Percentiles rank a stretch among this genome's conserved stretches.
Conservation (phyloP, 257 asterid species). For the Vinca minor region DNA sequence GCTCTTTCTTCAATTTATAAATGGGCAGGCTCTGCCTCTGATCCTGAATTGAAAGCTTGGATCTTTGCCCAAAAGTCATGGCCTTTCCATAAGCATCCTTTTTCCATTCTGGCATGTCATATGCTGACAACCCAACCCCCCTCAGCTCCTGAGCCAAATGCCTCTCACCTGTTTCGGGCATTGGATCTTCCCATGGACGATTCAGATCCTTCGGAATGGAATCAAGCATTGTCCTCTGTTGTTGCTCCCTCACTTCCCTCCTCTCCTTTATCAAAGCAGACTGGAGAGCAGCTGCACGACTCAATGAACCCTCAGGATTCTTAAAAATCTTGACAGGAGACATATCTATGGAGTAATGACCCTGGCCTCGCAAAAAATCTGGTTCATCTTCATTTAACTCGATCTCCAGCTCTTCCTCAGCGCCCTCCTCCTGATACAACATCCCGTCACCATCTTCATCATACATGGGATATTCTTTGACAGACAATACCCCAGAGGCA, state of each 20-base stretch:
- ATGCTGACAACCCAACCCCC: constrained; percentile 94
- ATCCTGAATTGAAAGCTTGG: constrained; percentile 87
- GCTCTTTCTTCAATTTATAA: constrained; percentile 74
- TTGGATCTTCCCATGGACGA: constrained; percentile 98
- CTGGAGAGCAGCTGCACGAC: constrained; percentile 93
- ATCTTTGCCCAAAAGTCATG: constrained; percentile 85
- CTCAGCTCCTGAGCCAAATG: constrained; percentile 93
- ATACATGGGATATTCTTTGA: constrained; percentile 64
- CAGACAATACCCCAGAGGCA: constrained; percentile 76
- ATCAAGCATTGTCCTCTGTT: constrained; percentile 87
- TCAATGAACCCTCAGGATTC: constrained; percentile 89
- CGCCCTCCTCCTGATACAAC: constrained; percentile 87
- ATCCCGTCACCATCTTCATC: constrained; percentile 78
- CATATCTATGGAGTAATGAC: constrained; percentile 68
- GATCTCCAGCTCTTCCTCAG: constrained; percentile 87
- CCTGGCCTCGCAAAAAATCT: constrained; percentile 79
- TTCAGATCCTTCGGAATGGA: constrained; percentile 97
- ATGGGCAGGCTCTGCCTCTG: constrained; percentile 86
- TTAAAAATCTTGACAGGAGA: constrained; percentile 93
- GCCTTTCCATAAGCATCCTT: constrained; percentile 91
- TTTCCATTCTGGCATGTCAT: constrained; percentile 98
- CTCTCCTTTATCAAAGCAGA: constrained; percentile 88
- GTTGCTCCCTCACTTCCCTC: constrained; percentile 93
- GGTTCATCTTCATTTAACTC: constrained; percentile 93
- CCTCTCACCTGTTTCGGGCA: constrained; percentile 98